Evolutionary conservation across 345 rosid genomes (phyloP).

Genomic region (Eucalyptus paniculata): DNA sequence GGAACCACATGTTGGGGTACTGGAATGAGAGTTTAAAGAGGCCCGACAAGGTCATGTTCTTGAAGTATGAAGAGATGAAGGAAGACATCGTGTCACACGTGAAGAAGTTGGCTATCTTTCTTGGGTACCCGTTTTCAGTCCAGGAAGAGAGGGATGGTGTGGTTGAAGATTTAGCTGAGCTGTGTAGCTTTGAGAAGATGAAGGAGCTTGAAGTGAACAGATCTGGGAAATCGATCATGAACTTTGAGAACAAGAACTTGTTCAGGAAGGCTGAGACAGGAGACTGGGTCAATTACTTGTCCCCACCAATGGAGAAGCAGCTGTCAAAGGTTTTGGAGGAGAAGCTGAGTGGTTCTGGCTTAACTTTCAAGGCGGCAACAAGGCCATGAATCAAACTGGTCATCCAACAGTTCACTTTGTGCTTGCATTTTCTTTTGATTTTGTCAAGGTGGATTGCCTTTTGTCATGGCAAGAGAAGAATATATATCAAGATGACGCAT

Average conservation of each 20-base stretch:
- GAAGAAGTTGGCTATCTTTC: constrained; percentile 6
- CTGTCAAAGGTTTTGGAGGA: background rate
- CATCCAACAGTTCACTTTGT: background rate
- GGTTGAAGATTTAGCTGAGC: background rate
- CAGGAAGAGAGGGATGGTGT: constrained; percentile 4
- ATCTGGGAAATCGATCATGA: background rate
- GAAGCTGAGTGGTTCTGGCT: background rate
- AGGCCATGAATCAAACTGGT: background rate
- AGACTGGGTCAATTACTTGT: constrained; percentile 1
- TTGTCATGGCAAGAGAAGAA: background rate
- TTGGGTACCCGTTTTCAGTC: background rate
- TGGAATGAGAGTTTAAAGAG: constrained; percentile 20
- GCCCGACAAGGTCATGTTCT: constrained; percentile 16
- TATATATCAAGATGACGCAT: background rate
- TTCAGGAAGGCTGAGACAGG: constrained; percentile 20
- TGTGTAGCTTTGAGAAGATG: constrained; percentile 6
- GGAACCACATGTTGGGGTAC: constrained; percentile 25
- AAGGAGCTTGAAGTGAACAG: constrained; percentile 11
- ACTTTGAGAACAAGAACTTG: background rate
- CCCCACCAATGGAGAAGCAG: background rate
- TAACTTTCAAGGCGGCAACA: background rate
- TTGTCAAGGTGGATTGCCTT: background rate
- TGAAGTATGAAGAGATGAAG: constrained; percentile 27
- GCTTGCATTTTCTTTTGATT: background rate
- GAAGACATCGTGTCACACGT: background rate